Evolutionary conservation across 495 filamentous ascomycete genomes (phyloP), one percentile per base, ranked within the genome.

Genomic region (Aspergillus affinis): DNA sequence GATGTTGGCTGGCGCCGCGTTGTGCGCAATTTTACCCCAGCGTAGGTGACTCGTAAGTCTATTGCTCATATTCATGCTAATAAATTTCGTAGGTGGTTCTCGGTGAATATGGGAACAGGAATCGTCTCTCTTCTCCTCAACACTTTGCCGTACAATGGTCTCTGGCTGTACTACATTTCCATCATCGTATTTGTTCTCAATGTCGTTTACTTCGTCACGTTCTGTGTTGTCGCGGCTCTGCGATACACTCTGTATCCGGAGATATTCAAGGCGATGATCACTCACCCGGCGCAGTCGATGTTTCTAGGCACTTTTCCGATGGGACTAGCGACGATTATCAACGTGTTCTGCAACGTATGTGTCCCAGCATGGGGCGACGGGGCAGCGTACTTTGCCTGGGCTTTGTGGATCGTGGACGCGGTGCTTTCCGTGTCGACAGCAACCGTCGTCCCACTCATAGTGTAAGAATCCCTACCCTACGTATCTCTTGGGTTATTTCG

Each of bases 21-120:
- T 18, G 70, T 82, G 12, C 72, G 75, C 9, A 79, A 83, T 55
- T 82, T 83, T 55, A 81, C 78, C 0, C 79, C 79, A 2, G 77
- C 77, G 72, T 80, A 54, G 8, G 69, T 66, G 5, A 7, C 15
- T 41, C 4, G 6, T 15, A 19, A 18, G 4, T 10, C 6, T 36
- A 5, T 36, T 19, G 8, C 8, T 20, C 5, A 44, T 27, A 3
- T 18, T 18, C 6, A 13, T 20, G 19, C 30, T 20, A 15, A 32
- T 48, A 54, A 61, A 55, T 49, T 18, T 21, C 9, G 26, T 21
- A 78, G 73, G 60, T 79, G 76, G 76, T 76, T 79, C 61, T 77
- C 85, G 12, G 76, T 84, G 30, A 88, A 68, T n/a, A 88, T 89
- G 85, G 83, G 86, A 27, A 89, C 86, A 0, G 86, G 86, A 5